phyloP scores from a whole-genome alignment of 225 moss, liverwort and hornwort genomes.

The Physcomitrium patens region DNA sequence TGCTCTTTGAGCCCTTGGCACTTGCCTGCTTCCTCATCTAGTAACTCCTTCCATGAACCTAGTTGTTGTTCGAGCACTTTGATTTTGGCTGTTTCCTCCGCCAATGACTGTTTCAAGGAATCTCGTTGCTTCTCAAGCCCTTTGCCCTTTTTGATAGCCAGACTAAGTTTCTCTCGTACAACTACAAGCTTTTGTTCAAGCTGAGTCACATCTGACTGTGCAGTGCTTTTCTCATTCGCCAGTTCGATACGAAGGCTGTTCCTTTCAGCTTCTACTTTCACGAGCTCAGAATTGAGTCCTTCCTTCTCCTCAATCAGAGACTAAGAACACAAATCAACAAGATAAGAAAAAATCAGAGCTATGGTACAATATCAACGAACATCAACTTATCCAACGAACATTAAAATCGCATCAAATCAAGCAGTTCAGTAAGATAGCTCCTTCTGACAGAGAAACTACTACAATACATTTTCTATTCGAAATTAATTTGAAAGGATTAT shows the following conservation, averaged over 20 bases:
- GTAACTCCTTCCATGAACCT: slow-evolving; percentile 59
- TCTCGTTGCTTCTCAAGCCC: slow-evolving; percentile 78
- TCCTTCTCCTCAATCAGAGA: slow-evolving; percentile 48
- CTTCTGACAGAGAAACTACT: no score
- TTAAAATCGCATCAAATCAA: background rate
- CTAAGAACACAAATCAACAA: slow-evolving; percentile 37
- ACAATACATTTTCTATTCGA: no score
- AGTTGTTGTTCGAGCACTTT: slow-evolving; percentile 79
- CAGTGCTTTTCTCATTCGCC: slow-evolving; percentile 40
- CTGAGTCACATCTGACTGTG: slow-evolving; percentile 46
- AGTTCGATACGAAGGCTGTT: slow-evolving; percentile 38
- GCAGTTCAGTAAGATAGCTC: no score
- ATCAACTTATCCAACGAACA: background rate
- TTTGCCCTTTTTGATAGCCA: slow-evolving; percentile 88
- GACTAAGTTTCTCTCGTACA: slow-evolving; percentile 72
- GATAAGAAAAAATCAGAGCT: slow-evolving; percentile 18
- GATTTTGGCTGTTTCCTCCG: slow-evolving; percentile 29
- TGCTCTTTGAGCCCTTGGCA: slow-evolving; percentile 79
- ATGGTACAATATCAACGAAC: background rate
- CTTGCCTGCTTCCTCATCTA: slow-evolving; percentile 54
- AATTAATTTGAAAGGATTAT: no score
- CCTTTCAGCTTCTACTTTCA: slow-evolving; percentile 45
- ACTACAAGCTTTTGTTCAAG: slow-evolving; percentile 65
- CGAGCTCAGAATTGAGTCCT: slow-evolving; percentile 48
- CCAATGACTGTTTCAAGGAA: slow-evolving; percentile 56